Percentiles rank a stretch among this genome's conserved stretches.
Conservation (phyloP, 2,329 filamentous ascomycete genomes). For the Monosporascus sp. region DNA sequence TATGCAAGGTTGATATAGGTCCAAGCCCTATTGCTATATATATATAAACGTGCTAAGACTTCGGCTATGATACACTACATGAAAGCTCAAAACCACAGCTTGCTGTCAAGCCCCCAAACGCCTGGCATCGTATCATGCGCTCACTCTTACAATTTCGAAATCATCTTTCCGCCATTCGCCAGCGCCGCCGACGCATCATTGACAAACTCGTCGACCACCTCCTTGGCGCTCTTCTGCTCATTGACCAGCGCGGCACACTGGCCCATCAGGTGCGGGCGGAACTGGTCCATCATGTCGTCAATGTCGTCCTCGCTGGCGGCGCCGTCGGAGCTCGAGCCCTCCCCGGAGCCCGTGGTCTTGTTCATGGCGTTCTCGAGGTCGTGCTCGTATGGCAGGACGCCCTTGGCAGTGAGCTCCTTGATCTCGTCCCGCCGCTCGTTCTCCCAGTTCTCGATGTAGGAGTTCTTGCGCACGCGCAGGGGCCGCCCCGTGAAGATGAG, state of each 20-base stretch:
- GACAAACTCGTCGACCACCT: constrained; percentile 91
- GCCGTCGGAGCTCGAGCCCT: constrained; percentile 51
- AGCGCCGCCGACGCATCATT: constrained; percentile 69
- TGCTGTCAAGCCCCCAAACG: not conserved
- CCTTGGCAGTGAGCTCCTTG: constrained; percentile 83
- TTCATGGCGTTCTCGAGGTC: constrained; percentile 78
- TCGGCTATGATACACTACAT: too few species aligned
- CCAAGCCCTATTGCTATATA: too few species aligned
- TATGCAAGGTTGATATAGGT: too few species aligned
- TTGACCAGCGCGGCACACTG: constrained; percentile 92
- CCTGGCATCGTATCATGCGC: not conserved
- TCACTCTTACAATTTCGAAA: constrained; percentile 61
- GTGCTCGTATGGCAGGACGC: constrained; percentile 86
- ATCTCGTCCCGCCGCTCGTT: constrained; percentile 85
- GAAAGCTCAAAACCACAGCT: not conserved
- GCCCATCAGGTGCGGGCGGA: constrained; percentile 60
- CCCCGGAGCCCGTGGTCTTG: constrained; percentile 30
- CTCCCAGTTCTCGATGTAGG: constrained; percentile 96
- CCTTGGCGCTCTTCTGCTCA: constrained; percentile 87
- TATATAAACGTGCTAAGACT: too few species aligned
- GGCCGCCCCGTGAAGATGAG: constrained; percentile 98
- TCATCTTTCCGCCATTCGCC: constrained; percentile 61
- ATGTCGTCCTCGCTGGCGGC: constrained; percentile 60
- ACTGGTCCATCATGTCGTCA: constrained; percentile 83
- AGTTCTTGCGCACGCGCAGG: constrained; percentile 85